Conservation (phyloP, 176 grass and related monocot genomes). For the Hyparrhenia diplandra region DNA sequence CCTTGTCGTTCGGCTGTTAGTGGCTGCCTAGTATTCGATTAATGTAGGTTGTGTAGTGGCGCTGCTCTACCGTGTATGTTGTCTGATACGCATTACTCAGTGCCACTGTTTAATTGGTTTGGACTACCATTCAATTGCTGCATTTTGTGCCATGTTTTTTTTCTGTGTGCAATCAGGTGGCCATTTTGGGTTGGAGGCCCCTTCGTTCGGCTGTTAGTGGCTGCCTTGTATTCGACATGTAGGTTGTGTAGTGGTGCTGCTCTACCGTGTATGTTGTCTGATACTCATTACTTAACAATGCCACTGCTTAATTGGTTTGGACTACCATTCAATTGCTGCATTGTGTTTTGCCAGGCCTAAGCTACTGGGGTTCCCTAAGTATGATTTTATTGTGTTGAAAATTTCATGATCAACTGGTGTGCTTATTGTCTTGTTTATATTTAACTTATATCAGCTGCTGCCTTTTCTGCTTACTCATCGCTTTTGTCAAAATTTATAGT, state of each 20-base stretch:
- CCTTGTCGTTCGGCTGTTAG: not conserved
- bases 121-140: not conserved
- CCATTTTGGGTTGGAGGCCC: not conserved
- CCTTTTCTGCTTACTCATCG: not conserved
- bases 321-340: not conserved
- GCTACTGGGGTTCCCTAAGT: not conserved
- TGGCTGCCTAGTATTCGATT: not conserved
- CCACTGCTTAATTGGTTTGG: slow-evolving; percentile 25
- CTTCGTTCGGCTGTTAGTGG: not conserved
- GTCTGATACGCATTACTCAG: not conserved
- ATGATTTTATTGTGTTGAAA: not conserved
- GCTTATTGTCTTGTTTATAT: not conserved
- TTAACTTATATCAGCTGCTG: not conserved
- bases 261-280: not conserved
- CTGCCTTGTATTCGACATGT: not conserved
- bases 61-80: not conserved
- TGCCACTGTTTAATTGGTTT: slow-evolving; percentile 28
- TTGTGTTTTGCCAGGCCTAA: not conserved
- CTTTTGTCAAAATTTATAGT: not conserved
- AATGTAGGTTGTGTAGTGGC: slow-evolving; percentile 10
- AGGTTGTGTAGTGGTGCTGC: not conserved
- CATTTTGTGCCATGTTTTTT: too few relatives aligned
- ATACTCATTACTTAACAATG: not conserved
- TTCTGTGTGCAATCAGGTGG: not conserved
- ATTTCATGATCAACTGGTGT: not conserved